Evolutionary conservation across 768 basidiomycete genomes (phyloP).

Genomic region (Boletales sp.): DNA sequence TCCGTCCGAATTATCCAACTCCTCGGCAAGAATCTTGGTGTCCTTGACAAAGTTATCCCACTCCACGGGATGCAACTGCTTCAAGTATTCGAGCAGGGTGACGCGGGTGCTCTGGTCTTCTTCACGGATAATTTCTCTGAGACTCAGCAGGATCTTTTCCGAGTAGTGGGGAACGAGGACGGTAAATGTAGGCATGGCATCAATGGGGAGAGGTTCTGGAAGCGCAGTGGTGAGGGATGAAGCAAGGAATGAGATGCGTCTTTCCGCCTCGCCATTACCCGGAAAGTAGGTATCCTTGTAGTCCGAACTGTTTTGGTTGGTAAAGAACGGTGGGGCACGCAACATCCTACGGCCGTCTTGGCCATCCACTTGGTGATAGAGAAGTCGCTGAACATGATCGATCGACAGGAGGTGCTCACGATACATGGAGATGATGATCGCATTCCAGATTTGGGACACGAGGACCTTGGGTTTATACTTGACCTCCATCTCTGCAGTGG

Average conservation of each 20-base stretch:
- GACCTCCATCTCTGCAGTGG: conserved; percentile 97
- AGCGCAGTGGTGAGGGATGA: conserved; percentile 94
- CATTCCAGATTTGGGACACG: conserved; percentile 99
- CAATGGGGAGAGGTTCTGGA: conserved; percentile 92
- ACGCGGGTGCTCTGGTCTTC: conserved; percentile 97
- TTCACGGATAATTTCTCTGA: conserved; percentile 97
- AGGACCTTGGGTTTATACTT: conserved; percentile 99
- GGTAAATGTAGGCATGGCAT: conserved; percentile 99
- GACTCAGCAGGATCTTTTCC: conserved; percentile 94
- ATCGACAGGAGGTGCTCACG: conserved; percentile 97
- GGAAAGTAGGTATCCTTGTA: conserved; percentile 90
- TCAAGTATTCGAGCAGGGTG: conserved; percentile 94
- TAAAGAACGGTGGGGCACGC: conserved; percentile 97
- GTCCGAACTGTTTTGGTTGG: conserved; percentile 74
- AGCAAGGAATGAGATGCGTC: conserved; percentile 98
- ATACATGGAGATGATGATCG: conserved; percentile 99
- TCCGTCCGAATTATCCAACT: conserved; percentile 61
- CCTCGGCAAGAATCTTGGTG: conserved; percentile 97
- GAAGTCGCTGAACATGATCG: conserved; percentile 94
- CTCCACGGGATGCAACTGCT: conserved; percentile 96
- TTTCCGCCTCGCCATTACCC: conserved; percentile 88
- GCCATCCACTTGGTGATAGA: conserved; percentile 95
- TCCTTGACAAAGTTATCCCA: conserved; percentile 99
- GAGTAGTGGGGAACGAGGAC: conserved; percentile 99
- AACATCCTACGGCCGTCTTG: conserved; percentile 87